phyloP scores from a whole-genome alignment of 148 eudicot species.

The Rhododendron ferrugineum region DNA sequence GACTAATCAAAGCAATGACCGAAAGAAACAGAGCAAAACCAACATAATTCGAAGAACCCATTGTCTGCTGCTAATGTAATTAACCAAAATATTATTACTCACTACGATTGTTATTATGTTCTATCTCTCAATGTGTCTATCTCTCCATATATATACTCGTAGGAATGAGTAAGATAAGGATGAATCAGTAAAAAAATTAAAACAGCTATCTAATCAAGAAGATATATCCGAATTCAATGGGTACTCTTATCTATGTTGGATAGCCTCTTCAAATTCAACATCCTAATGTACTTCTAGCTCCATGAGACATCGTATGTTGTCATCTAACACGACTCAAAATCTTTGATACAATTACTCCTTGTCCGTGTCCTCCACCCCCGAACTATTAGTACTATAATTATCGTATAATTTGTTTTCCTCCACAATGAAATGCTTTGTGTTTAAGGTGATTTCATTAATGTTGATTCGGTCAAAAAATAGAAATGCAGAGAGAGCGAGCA shows the following conservation, averaged over 20 bases:
- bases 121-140: background rate
- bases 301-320: background rate
- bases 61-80: background rate
- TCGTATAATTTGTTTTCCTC: background rate
- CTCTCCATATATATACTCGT: background rate
- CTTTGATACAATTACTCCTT: background rate
- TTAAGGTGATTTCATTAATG: background rate
- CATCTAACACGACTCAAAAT: background rate
- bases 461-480: background rate
- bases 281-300: background rate
- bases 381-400: background rate
- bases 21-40: conserved; percentile 13
- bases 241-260: background rate
- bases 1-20: conserved; percentile 10
- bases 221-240: background rate
- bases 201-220: too few species aligned
- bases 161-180: background rate
- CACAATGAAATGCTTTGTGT: background rate
- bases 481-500: background rate
- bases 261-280: background rate
- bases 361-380: background rate
- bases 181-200: background rate
- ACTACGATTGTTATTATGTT: background rate
- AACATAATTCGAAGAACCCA: background rate
- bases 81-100: background rate